A percentile compares a stretch with the other conserved stretches of the same genome.
Evolutionary conservation across 805 yeast genomes (phyloP).

Genomic region (Ogataea trehaloabstinens): DNA sequence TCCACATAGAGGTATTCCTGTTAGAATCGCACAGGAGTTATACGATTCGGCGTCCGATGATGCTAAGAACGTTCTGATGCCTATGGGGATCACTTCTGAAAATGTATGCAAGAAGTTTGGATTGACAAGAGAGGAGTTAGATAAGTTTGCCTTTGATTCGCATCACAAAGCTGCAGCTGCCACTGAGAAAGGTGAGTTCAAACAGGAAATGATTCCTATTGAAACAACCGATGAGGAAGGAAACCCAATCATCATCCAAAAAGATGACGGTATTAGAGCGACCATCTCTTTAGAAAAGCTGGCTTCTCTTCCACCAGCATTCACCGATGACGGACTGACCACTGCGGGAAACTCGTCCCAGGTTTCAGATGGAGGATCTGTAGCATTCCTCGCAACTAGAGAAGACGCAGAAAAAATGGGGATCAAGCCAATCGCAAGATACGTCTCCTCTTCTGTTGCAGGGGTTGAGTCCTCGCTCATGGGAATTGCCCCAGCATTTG

Average conservation of each 20-base stretch:
- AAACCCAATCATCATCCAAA: slow-evolving; percentile 12
- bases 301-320: slow-evolving; percentile 27
- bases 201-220: slow-evolving; percentile 27
- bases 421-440: slow-evolving; percentile 32
- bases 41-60: slow-evolving; percentile 28
- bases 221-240: slow-evolving; percentile 14
- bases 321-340: slow-evolving; percentile 30
- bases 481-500: slow-evolving; percentile 38
- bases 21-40: slow-evolving; percentile 28
- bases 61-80: slow-evolving; percentile 32
- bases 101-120: slow-evolving; percentile 28
- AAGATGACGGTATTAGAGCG: slow-evolving; percentile 25
- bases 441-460: slow-evolving; percentile 30
- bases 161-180: slow-evolving; percentile 28
- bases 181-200: slow-evolving; percentile 25
- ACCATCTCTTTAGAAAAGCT: slow-evolving; percentile 25
- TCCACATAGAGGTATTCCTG: slow-evolving; percentile 39
- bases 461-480: slow-evolving; percentile 36
- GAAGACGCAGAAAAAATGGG: slow-evolving; percentile 34
- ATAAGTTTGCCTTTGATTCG: slow-evolving; percentile 27
- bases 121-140: slow-evolving; percentile 27
- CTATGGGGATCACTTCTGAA: slow-evolving; percentile 33
- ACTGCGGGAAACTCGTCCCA: slow-evolving; percentile 40
- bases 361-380: slow-evolving; percentile 38
- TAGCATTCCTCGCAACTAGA: slow-evolving; percentile 34